Percentiles rank a stretch among this genome's conserved stretches.
phyloP scores from a whole-genome alignment of 257 asterid species.

The Avicennia marina region DNA sequence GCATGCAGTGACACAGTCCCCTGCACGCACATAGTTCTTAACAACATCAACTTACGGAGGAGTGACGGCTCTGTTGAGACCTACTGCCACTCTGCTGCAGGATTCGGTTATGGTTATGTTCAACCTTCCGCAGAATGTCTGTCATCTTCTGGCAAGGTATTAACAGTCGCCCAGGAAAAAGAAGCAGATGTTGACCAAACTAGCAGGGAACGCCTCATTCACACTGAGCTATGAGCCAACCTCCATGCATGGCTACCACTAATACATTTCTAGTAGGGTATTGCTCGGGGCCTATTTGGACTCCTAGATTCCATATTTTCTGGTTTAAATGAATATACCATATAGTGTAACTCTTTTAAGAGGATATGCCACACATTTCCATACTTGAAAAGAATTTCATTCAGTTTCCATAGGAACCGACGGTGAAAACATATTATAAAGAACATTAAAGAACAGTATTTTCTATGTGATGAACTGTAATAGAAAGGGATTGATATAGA shows the following conservation, averaged over 20 bases:
- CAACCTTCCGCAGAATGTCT: conserved; percentile 85
- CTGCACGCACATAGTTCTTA: conserved; percentile 71
- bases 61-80: conserved; percentile 76
- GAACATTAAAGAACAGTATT: conserved; percentile 7
- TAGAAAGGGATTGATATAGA: not conserved
- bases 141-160: conserved; percentile 44
- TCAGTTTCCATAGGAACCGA: conserved; percentile 7
- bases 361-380: conserved; percentile 2
- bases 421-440: conserved; percentile 23
- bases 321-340: not conserved
- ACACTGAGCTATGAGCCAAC: conserved; percentile 57
- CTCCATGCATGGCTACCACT: not conserved
- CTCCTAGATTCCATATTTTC: not conserved
- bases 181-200: conserved; percentile 24
- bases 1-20: conserved; percentile 90
- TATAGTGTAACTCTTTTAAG: conserved; percentile 9
- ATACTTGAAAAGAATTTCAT: not conserved
- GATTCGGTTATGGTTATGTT: conserved; percentile 59
- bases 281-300: not conserved
- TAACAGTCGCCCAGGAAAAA: conserved; percentile 10
- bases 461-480: not conserved
- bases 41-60: conserved; percentile 62
- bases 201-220: conserved; percentile 33
- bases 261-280: conserved; percentile 9
- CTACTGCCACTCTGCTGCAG: conserved; percentile 84